A percentile compares a stretch with the other conserved stretches of the same genome.
Conservation (phyloP, 2,329 filamentous ascomycete genomes). For the Clathrospora elynae region DNA sequence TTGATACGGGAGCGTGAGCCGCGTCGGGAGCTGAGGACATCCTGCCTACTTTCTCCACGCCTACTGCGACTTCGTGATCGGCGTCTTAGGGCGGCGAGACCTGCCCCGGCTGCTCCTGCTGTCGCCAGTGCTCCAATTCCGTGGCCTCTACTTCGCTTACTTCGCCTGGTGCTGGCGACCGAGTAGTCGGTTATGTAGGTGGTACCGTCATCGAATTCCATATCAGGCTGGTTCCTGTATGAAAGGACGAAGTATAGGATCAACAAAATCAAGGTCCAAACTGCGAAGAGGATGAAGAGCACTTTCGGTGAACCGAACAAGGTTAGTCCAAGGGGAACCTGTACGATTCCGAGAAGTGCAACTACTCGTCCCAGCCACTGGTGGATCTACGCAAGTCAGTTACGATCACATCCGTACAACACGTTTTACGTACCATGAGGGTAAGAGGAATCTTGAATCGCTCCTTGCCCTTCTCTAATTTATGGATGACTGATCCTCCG, state of each 20-base stretch:
- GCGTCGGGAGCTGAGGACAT: conserved; percentile 45
- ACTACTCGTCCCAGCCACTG: conserved; percentile 83
- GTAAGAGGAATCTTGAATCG: conserved; percentile 62
- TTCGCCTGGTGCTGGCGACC: conserved; percentile 46
- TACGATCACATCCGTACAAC: neutral
- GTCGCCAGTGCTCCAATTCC: conserved; percentile 56
- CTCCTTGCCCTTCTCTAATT: conserved; percentile 58
- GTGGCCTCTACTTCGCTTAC: conserved; percentile 39
- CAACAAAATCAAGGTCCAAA: conserved; percentile 76
- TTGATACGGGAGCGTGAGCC: conserved; percentile 37
- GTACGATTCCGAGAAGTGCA: conserved; percentile 79
- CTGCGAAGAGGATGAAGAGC: conserved; percentile 82
- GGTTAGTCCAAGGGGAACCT: conserved; percentile 86
- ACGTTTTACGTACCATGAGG: conserved; percentile 55
- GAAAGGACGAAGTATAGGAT: conserved; percentile 79
- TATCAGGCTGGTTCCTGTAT: conserved; percentile 66
- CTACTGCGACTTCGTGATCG: conserved; percentile 47
- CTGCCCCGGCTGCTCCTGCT: conserved; percentile 63
- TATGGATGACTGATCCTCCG: conserved; percentile 68
- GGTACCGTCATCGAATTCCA: conserved; percentile 60
- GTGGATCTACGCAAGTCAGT: conserved; percentile 68
- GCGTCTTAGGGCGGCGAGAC: conserved; percentile 59
- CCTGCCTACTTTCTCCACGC: conserved; percentile 31
- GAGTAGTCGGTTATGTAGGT: conserved; percentile 63
- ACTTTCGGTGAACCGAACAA: conserved; percentile 88